Base-by-base conservation (phyloP, 1,284 basidiomycete species). In the Ceratobasidium sp. region DNA sequence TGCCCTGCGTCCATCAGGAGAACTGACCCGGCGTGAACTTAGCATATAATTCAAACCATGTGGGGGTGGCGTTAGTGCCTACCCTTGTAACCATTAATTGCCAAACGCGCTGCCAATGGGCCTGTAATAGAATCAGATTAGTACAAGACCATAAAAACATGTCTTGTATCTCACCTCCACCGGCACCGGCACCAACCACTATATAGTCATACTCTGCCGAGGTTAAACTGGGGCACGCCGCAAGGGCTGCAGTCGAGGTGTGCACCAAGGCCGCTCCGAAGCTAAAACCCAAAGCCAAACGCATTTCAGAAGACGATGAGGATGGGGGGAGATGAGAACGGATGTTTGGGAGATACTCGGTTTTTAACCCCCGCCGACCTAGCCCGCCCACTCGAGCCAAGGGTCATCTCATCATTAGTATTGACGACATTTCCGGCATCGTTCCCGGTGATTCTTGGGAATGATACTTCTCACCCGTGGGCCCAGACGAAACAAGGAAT, bases 141-240 rank as follows among this genome's bases (percentile, higher is more conserved):
- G 23, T 3, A 64, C 44, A 16, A 23, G 1, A 54, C 8, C 18
- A 20, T 20, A 20, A 54, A 3, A 4, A 54, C 16, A 3, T n/a
- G 1, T n/a, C 6, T 23, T 54, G 7, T 54, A 44, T n/a, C 73
- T 16, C 33, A 75, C 73, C 73, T 65, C 73, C 73, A 54, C 73
- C 73, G 6, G 73, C 73, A n/a, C 73, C 73, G 1, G 73, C 73
- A 14, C 73, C 73, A 27, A 75, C 73, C 1, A 75, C 73, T 23
- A 75, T 65, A 23, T 75, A 75, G 55, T 75, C 73, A 75, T 75
- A 75, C 35, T 75, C 73, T 10, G 73, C 73, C 12, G 73, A 65
- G 1, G 62, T 18, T 3, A 35, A 30, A 55, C 52, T 65, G 27
- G 73, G 73, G 50, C 73, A 75, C 52, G 60, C 73, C 20, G 52